Conservation (phyloP, 225 moss, liverwort and hornwort genomes). For the Physcomitrium patens region DNA sequence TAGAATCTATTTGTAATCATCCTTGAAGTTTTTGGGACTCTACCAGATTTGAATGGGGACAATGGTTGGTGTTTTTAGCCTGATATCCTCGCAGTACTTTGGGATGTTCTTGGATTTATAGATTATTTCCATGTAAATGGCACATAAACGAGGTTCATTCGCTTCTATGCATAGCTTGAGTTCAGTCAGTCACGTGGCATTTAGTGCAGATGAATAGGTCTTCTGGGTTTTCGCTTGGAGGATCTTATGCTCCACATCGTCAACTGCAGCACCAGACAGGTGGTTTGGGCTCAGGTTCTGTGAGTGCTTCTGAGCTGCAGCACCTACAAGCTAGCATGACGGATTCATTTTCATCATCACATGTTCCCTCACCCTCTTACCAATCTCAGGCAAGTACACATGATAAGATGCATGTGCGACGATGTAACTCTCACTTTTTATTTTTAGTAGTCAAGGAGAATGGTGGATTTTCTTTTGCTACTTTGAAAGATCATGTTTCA, state of each 20-base stretch:
- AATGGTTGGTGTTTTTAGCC: background rate
- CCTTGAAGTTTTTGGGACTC: background rate
- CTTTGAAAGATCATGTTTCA: no score
- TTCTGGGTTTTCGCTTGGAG: slow-evolving; percentile 70
- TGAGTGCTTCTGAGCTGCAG: slow-evolving; percentile 61
- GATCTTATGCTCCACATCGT: slow-evolving; percentile 67
- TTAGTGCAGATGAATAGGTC: slow-evolving; percentile 83
- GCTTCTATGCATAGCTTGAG: slow-evolving; percentile 40
- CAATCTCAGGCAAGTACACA: slow-evolving; percentile 59
- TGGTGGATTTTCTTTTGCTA: background rate
- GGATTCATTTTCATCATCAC: slow-evolving; percentile 62
- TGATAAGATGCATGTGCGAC: background rate
- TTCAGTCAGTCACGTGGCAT: slow-evolving; percentile 50
- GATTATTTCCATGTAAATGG: slow-evolving; percentile 2
- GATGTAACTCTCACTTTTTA: background rate
- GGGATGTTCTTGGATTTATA: background rate
- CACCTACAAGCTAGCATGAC: slow-evolving; percentile 59
- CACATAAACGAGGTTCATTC: background rate
- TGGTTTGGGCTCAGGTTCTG: slow-evolving; percentile 51
- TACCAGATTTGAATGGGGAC: background rate
- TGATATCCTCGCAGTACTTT: background rate
- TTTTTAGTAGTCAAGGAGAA: background rate
- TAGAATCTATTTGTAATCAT: background rate
- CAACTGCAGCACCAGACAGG: slow-evolving; percentile 74
- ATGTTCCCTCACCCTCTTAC: slow-evolving; percentile 60